Evolutionary conservation across 805 yeast species (phyloP), one percentile per base, ranked within the genome.

Genomic region (Grigorovia yakushimaensis): DNA sequence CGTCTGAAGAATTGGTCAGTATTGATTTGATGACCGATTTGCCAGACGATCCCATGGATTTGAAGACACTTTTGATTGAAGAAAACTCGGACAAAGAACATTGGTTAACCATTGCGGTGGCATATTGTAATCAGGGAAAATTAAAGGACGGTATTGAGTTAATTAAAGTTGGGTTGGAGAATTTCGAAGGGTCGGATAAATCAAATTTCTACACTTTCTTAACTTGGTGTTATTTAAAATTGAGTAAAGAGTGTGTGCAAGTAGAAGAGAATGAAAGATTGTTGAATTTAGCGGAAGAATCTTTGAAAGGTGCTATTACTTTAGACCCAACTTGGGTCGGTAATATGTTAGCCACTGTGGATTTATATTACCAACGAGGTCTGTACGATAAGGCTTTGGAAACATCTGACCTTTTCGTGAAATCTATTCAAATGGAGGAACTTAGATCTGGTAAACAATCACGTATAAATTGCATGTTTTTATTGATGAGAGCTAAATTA

Each of bases 31-130:
- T 76, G 45, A 79, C 81, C 35, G 98, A 91, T 59, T 72, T 88
- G 48, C 95, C 96, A 4, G 95, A 86, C 20, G 96, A 91, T 62
- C 86, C 96, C 4, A 74, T 79, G 41, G 98, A 93, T 59, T 73
- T 93, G 52, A 79, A 84, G 53, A 76, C 78, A 23, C 75, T 91
- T 51, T 70, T 93, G 52, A 83, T 84, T 51, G 86, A 84, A 54
- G 98, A 93, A 67, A 78, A 77, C 48, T 82, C 91, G 44, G 79
- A 77, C 20, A 72, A 76, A 47, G 81, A 82, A 59, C 86, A 80
- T 67, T 93, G 98, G 98, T 67, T 87, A 18, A 75, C 83, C 20
- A 80, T 89, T 51, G 89, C 95, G 1, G 61, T 81, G 49, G 95
- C 93, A 0, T 93, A 88, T 62, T 81, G 84, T 38, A 73, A 79